phyloP scores from a whole-genome alignment of 208 protist species.

The Perkinsela sp. region DNA sequence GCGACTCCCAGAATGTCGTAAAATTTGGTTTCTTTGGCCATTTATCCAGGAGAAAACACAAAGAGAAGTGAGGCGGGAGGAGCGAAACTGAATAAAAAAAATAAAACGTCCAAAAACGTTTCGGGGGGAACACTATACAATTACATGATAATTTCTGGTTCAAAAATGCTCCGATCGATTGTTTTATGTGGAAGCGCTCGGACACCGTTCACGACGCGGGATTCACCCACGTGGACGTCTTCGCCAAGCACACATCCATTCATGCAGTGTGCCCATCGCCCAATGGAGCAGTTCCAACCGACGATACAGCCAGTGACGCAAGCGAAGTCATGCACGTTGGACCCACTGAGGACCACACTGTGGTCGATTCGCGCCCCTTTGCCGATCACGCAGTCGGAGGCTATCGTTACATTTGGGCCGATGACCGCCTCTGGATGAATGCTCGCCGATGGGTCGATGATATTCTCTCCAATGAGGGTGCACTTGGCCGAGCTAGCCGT shows the following conservation, averaged over 20 bases:
- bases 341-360: slow-evolving; percentile 54
- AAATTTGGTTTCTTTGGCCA: slow-evolving; percentile 64
- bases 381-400: slow-evolving; percentile 65
- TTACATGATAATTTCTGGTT: slow-evolving; percentile 75
- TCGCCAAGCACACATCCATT: slow-evolving; percentile 76
- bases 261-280: slow-evolving; percentile 67
- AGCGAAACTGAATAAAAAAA: no score
- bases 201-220: slow-evolving; percentile 65
- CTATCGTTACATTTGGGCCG: slow-evolving; percentile 80
- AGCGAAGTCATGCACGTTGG: slow-evolving; percentile 28
- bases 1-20: slow-evolving; percentile 55
- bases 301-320: slow-evolving; percentile 69
- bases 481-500: slow-evolving; percentile 8
- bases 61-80: background rate
- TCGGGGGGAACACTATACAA: no score
- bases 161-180: slow-evolving; percentile 34
- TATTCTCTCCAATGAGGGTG: slow-evolving; percentile 25
- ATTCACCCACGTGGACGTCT: slow-evolving; percentile 67
- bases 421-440: slow-evolving; percentile 71
- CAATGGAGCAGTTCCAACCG: slow-evolving; percentile 76
- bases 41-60: slow-evolving; percentile 7
- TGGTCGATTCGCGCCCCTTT: slow-evolving; percentile 38
- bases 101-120: no score
- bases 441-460: slow-evolving; percentile 58
- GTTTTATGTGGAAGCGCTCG: slow-evolving; percentile 78